phyloP scores from a whole-genome alignment of 805 yeast species.

The Monosporozyma servazzii region DNA sequence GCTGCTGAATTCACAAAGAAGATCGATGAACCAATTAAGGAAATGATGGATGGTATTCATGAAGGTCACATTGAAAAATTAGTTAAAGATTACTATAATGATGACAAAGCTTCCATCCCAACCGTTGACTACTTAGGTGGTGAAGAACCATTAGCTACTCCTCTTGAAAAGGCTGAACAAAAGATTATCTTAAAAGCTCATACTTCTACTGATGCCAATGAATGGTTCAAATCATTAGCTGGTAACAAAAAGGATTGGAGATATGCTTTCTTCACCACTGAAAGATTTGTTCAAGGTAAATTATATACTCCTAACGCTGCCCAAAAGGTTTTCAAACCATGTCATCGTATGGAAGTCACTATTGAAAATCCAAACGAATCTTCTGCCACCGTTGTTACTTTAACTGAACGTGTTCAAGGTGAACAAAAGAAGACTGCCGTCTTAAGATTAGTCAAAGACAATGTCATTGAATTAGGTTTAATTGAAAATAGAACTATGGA shows the following conservation, averaged over 20 bases:
- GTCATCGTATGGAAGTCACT: slow-evolving; percentile 51
- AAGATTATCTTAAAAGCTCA: slow-evolving; percentile 34
- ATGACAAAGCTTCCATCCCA: slow-evolving; percentile 68
- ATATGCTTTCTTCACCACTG: slow-evolving; percentile 75
- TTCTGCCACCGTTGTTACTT: slow-evolving; percentile 49
- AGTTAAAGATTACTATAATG: slow-evolving; percentile 58
- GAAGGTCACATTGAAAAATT: slow-evolving; percentile 75
- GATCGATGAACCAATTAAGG: slow-evolving; percentile 88
- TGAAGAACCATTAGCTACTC: slow-evolving; percentile 38
- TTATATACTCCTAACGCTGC: slow-evolving; percentile 74
- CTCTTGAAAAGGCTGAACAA: slow-evolving; percentile 25
- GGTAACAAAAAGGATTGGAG: slow-evolving; percentile 80
- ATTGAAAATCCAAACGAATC: slow-evolving; percentile 44
- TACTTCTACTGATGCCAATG: slow-evolving; percentile 29
- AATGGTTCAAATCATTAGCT: slow-evolving; percentile 77
- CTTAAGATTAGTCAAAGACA: slow-evolving; percentile 41
- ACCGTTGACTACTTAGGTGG: slow-evolving; percentile 85
- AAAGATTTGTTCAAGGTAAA: slow-evolving; percentile 76
- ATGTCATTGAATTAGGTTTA: slow-evolving; percentile 58
- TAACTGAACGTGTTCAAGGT: slow-evolving; percentile 67
- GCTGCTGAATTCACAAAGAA: slow-evolving; percentile 85
- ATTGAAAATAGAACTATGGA: slow-evolving; percentile 86
- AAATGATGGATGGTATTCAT: slow-evolving; percentile 80
- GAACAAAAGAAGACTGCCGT: slow-evolving; percentile 56
- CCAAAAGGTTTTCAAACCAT: slow-evolving; percentile 71